phyloP scores from a whole-genome alignment of 768 basidiomycete species.

The Calvatia gigantea region DNA sequence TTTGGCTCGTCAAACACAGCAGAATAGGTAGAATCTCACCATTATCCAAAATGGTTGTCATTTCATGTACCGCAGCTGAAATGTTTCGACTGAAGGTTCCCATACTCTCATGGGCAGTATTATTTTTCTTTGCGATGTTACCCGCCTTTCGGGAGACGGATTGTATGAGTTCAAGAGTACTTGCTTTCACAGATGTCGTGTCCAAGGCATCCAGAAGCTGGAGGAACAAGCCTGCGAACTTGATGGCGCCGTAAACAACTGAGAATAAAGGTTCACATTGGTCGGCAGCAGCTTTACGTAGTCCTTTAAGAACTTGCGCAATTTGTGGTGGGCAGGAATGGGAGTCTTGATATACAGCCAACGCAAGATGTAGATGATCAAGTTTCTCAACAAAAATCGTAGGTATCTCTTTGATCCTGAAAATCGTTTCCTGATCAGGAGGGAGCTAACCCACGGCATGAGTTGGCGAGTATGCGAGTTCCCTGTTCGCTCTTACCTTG shows the following conservation, averaged over 20 bases:
- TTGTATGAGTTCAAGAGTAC: too few species aligned
- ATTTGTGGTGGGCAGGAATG: background rate
- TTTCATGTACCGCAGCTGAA: too few species aligned
- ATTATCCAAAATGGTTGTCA: too few species aligned
- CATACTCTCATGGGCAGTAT: too few species aligned
- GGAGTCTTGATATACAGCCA: background rate
- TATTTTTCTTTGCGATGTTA: too few species aligned
- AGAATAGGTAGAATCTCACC: too few species aligned
- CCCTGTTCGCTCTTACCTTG: background rate
- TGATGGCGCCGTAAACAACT: background rate
- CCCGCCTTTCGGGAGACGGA: too few species aligned
- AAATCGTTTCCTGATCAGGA: background rate
- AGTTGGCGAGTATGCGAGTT: background rate
- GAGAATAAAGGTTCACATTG: background rate
- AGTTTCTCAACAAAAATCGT: background rate
- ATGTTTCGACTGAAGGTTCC: too few species aligned
- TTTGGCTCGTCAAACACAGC: background rate
- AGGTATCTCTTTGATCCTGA: background rate
- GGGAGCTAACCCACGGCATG: background rate
- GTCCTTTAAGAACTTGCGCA: background rate
- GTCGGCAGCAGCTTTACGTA: background rate
- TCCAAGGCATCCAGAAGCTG: background rate
- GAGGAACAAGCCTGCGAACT: background rate
- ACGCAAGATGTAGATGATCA: background rate
- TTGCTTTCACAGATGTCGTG: too few species aligned